A percentile compares a stretch with the other conserved stretches of the same genome.
Conservation (phyloP, 306 rosid species). For the Mucuna pruriens region DNA sequence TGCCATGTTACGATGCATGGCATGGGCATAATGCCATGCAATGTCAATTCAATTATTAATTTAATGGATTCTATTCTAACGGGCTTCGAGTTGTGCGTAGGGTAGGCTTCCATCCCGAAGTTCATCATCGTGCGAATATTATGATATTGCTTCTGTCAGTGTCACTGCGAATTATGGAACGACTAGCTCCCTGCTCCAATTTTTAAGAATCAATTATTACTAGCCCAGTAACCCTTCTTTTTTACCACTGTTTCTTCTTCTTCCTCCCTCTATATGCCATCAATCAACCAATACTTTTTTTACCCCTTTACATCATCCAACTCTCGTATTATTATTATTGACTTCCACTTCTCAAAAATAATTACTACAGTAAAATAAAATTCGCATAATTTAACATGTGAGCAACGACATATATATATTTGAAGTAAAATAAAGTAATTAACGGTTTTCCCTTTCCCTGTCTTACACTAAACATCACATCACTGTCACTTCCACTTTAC, state of each 20-base stretch:
- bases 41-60: background rate
- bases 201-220: background rate
- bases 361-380: no score
- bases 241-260: background rate
- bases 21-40: no score
- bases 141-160: background rate
- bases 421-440: conserved; percentile 7
- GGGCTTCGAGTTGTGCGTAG: background rate
- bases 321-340: background rate
- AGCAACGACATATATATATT: background rate
- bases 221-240: background rate
- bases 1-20: background rate
- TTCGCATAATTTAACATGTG: no score
- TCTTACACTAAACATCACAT: background rate
- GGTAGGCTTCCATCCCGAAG: background rate
- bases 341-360: background rate
- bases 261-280: background rate
- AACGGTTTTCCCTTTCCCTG: conserved; percentile 22
- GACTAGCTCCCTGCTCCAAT: background rate
- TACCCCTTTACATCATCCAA: background rate
- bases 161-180: background rate
- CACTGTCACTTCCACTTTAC: conserved; percentile 27
- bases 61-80: background rate
- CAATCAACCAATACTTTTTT: background rate
- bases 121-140: background rate